A percentile compares a stretch with the other conserved stretches of the same genome.
Evolutionary conservation across 2,329 filamentous ascomycete genomes (phyloP).

Genomic region (Cercospora sesami): DNA sequence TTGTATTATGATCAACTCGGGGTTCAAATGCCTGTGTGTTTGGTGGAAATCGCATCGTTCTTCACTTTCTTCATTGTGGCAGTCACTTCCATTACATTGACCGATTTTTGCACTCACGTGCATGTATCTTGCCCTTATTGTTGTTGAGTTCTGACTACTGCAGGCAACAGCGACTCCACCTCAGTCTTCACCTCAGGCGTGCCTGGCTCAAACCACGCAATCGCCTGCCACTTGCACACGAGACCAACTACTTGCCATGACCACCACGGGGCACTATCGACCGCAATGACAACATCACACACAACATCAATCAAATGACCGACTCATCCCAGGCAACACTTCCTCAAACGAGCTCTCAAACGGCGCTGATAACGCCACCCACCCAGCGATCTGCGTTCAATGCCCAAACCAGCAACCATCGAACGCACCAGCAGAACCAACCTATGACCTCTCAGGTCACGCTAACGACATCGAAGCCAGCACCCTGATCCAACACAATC

Average conservation of each 20-base stretch:
- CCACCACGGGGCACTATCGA: background rate
- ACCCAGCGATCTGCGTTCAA: background rate
- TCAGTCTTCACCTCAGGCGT: background rate
- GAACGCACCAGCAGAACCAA: background rate
- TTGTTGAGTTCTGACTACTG: background rate
- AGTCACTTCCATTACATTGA: background rate
- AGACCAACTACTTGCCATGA: background rate
- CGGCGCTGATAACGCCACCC: slow-evolving; percentile 10
- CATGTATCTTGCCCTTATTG: background rate
- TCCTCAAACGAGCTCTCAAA: background rate
- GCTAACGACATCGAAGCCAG: background rate
- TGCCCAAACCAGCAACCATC: background rate
- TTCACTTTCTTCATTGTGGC: background rate
- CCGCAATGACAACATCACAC: background rate
- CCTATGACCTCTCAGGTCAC: background rate
- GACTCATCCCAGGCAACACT: background rate
- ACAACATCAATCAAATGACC: slow-evolving; percentile 5
- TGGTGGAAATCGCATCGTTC: background rate
- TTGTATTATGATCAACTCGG: slow-evolving; percentile 10
- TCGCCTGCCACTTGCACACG: background rate
- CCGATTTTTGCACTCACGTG: background rate
- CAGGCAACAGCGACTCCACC: background rate
- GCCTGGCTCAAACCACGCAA: background rate
- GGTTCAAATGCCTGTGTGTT: slow-evolving; percentile 2
- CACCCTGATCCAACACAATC: background rate